Evolutionary conservation across 257 asterid species (phyloP), one percentile per base, ranked within the genome.

Genomic region (Ilex asprella): DNA sequence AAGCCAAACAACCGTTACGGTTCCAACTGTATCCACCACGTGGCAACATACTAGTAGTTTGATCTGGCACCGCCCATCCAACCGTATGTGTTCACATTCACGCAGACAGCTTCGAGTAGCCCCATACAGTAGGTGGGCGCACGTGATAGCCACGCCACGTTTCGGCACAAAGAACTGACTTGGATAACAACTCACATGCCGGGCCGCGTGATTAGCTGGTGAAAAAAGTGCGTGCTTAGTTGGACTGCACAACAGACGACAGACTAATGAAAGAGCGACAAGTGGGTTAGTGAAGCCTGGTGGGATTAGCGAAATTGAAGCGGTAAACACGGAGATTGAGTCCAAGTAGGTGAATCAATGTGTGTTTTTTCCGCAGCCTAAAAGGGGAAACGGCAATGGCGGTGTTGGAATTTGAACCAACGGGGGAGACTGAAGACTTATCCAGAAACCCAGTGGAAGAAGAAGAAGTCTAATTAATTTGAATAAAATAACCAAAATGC

Each of bases 291-390:
- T 10, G 16, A 3, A 2, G 49, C 27, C 0, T 21, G 41, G 0
- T 31, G 67, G 58, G 53, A 31, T 9, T 39, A 30, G 21, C 41
- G 43, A 55, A 61, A 59, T 58, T 55, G 79, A 75, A 68, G 75
- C 81, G 76, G 73, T 80, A 73, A 80, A 80, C 86, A 71, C 84
- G 86, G 81, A 27, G 74, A 41, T 2, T 16, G 71, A 69, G 73
- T 72, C 68, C 60, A 68, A 69, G 60, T 53, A 2, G 30, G 63
- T 5, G 73, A 69, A 66, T 49, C 1, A 0, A 21, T 21, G 27
- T 21, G 27, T 21, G 66, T 69, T 62, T 62, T 56, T 21, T 14
- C 49, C 1, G 70, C 69, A 74, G 76, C 72, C 74, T 72, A 56
- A 58, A 5, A 15, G 57, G 70, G 72, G 70, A 72, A 77, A 47